Base-by-base conservation (phyloP, 1,284 basidiomycete genomes). In the Cutaneotrichosporon cyanovorans region DNA sequence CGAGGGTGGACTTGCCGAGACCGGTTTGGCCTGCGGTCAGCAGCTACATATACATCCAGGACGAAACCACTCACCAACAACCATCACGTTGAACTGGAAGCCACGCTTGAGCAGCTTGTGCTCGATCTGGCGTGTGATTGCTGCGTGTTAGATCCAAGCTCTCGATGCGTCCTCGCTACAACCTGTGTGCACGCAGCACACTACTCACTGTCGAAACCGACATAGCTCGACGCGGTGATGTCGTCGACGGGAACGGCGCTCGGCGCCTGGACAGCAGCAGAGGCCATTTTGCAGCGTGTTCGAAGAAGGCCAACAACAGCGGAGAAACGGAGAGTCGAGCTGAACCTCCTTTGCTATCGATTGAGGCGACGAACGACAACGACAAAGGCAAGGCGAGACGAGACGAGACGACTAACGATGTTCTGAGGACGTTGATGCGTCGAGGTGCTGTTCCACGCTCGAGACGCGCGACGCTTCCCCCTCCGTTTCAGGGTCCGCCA, bases 91-190 rank as follows among this genome's bases (percentile, higher is more conserved):
- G 81, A 98, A 97, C 76, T 95, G 87, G 78, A 96, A 97, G 53
- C 92, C 93, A 59, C 93, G 84, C 77, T 97, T 97, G 75, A 98
- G 81, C 62, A 97, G 84, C 80, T 97, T 98, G 78, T 91, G 86
- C 79, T 98, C 93, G 67, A 98, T 96, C 75, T 97, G 93, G 69
- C 84, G 82, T 45, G 93, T 95, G 74, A 97, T 93, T 59, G 84
- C 72, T 73, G 42, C n/a, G n/a, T n/a, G n/a, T n/a, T n/a, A n/a
- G n/a, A n/a, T n/a, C n/a, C n/a, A n/a, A n/a, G n/a, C n/a, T n/a
- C n/a, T n/a, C n/a, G n/a, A n/a, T n/a, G n/a, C n/a, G n/a, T n/a
- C n/a, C n/a, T n/a, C n/a, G n/a, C n/a, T n/a, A n/a, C n/a, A n/a
- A n/a, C n/a, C n/a, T n/a, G n/a, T n/a, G n/a, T n/a, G n/a, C n/a